phyloP scores from a whole-genome alignment of 1,284 basidiomycete genomes.

The Apiotrichum laibachii region DNA sequence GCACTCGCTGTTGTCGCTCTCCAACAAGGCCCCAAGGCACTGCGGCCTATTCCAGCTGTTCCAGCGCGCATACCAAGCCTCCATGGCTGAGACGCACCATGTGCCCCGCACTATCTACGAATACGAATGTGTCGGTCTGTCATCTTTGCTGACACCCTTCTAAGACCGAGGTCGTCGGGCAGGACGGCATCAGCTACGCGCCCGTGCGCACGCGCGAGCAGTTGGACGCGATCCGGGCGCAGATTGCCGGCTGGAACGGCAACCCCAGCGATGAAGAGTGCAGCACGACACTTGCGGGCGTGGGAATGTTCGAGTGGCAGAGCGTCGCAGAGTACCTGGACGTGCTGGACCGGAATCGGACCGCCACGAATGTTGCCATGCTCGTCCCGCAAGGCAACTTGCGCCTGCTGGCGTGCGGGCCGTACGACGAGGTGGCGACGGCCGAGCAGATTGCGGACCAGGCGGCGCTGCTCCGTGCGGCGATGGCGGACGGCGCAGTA shows the following conservation, averaged over 20 bases:
- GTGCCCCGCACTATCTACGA: too few relatives aligned
- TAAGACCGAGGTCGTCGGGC: constrained; percentile 48
- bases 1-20: too few relatives aligned
- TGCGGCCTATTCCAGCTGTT: too few relatives aligned
- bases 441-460: constrained; percentile 33
- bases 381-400: constrained; percentile 50
- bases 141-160: background rate
- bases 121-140: too few relatives aligned
- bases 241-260: constrained; percentile 51
- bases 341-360: constrained; percentile 37
- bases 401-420: constrained; percentile 42
- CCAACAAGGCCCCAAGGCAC: too few relatives aligned
- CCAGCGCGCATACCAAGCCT: too few relatives aligned
- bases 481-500: constrained; percentile 44
- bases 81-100: too few relatives aligned
- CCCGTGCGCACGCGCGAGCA: constrained; percentile 30
- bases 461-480: constrained; percentile 28
- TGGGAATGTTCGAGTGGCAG: constrained; percentile 44
- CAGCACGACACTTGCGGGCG: constrained; percentile 14
- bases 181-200: constrained; percentile 49
- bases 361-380: constrained; percentile 46
- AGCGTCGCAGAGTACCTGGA: constrained; percentile 40
- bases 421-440: constrained; percentile 33
- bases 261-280: constrained; percentile 43
- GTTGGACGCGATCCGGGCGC: constrained; percentile 35